A percentile compares a stretch with the other conserved stretches of the same genome.
Conservation (phyloP, 192 early-diverging fungal species). For the Umbelopsis vinacea region DNA sequence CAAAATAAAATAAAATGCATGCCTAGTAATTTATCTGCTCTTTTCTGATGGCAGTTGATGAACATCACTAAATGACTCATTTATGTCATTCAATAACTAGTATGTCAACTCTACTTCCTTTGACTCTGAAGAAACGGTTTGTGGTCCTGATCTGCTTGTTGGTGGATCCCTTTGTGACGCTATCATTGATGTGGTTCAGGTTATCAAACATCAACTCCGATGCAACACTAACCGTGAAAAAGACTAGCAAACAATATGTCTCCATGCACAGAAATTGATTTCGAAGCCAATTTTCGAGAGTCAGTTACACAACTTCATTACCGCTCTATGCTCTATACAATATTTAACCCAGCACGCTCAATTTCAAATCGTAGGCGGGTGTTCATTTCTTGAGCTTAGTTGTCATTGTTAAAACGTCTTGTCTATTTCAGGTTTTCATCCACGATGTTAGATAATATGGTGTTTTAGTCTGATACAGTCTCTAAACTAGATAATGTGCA, state of each 20-base stretch:
- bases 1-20: not conserved
- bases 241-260: not conserved
- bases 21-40: too few species aligned
- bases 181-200: not conserved
- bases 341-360: not conserved
- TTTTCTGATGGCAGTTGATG: too few species aligned
- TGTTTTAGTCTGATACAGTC: not conserved
- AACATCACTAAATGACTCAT: not conserved
- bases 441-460: not conserved
- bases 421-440: not conserved
- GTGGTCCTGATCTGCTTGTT: not conserved
- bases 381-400: not conserved
- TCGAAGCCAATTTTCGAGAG: not conserved
- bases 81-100: not conserved
- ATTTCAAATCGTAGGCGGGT: not conserved
- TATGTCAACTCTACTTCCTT: not conserved
- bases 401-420: not conserved
- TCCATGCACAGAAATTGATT: slow-evolving; percentile 15
- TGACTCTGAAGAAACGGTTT: not conserved
- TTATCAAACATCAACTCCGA: slow-evolving; percentile 1
- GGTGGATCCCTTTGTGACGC: too few species aligned
- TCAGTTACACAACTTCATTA: slow-evolving; percentile 4
- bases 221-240: not conserved
- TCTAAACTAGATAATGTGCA: not conserved
- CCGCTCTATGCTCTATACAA: not conserved